Base-by-base conservation (phyloP, 179 eudicot genomes). In the Heliamphora pulchella region DNA sequence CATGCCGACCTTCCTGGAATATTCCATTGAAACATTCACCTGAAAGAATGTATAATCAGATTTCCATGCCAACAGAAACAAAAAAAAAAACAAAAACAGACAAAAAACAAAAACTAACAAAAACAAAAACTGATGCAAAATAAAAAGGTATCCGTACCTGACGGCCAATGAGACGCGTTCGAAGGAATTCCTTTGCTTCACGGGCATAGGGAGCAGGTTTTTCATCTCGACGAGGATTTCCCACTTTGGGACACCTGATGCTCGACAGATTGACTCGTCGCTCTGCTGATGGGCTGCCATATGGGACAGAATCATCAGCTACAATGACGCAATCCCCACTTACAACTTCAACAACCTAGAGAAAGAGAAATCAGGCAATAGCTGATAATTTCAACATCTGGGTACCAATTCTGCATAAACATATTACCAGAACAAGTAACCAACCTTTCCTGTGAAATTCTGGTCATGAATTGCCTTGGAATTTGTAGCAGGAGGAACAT, bases 21-120 rank as follows among this genome's bases (percentile, higher is more conserved):
- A 96, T 83, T 96, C 98, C 98, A 96, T 92, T 43, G 93, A 91
- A 75, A 96, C 98, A 81, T 89, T 88, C 73, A 96, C 99, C 99
- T 96, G 86, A 80, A 79, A 43, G 51, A 73, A 79, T 53, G 73
- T 39, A 65, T 41, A 68, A n/a, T 53, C 75, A 55, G 43, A 57
- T 39, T 70, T 31, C 31, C 31, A 31, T 31, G 31, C 53, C 22
- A 9, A 68, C 5, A 14, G 44, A 44, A 44, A 43, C 15, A 68
- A 68, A 44, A 66, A 61, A 15, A 61, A 31, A 31, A 31, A 31
- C 31, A 31, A 31, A 31, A 31, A 31, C 31, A 31, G 31, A 31
- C 31, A 31, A 31, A 31, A 31, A 68, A 43, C 9, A 13, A 17
- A 44, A 44, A 47, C 6, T 0, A 72, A 31, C 31, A 31, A 31